Percentiles rank a stretch among this genome's conserved stretches.
Evolutionary conservation across 768 basidiomycete species (phyloP).

Genomic region (Boletellus sp.): DNA sequence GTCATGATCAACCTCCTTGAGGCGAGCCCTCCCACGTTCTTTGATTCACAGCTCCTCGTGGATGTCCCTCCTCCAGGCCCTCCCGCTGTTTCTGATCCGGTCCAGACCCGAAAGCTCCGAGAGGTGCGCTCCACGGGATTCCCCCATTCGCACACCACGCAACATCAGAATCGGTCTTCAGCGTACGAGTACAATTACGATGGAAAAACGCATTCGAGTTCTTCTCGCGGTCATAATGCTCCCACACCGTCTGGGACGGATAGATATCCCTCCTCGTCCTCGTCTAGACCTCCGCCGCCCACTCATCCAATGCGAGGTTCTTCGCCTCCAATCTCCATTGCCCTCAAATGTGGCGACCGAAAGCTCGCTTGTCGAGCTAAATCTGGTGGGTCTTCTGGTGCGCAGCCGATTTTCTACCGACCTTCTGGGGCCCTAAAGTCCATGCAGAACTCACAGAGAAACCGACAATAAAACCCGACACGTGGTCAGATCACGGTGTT

Average conservation of each 20-base stretch:
- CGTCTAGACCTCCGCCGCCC: background rate
- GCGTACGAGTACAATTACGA: background rate
- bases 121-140: slow-evolving; percentile 2
- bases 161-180: background rate
- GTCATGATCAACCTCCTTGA: slow-evolving; percentile 39
- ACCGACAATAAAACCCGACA: slow-evolving; percentile 8
- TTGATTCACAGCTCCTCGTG: slow-evolving; percentile 14
- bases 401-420: background rate
- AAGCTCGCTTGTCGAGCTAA: slow-evolving; percentile 8
- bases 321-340: slow-evolving; percentile 3
- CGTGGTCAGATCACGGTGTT: slow-evolving; percentile 16
- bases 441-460: background rate
- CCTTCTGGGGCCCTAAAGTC: background rate
- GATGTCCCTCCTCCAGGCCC: background rate
- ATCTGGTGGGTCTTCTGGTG: slow-evolving; percentile 3
- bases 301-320: background rate
- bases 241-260: background rate
- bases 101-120: background rate
- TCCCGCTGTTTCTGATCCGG: background rate
- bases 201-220: background rate
- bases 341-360: slow-evolving; percentile 6
- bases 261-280: background rate
- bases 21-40: slow-evolving; percentile 17
- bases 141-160: background rate
- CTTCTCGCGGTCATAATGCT: background rate